Conservation (phyloP, 768 basidiomycete species). For the Podaxis pistillaris region DNA sequence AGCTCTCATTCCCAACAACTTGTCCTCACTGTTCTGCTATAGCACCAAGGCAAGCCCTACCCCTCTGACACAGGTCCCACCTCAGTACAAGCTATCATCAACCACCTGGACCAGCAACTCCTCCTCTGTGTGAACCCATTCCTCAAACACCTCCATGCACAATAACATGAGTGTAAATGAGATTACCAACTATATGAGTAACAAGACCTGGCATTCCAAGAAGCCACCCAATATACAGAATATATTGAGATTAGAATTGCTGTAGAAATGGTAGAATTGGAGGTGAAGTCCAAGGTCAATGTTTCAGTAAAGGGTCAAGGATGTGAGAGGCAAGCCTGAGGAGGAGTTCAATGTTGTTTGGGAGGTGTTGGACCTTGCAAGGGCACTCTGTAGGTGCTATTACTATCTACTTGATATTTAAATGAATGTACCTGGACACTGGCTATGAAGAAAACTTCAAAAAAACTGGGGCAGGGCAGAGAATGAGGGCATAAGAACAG, state of each 20-base stretch:
- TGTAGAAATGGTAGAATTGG: conserved; percentile 31
- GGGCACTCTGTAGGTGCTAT: no score
- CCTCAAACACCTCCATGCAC: conserved; percentile 58
- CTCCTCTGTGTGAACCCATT: conserved; percentile 80
- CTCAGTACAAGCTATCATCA: conserved; percentile 58
- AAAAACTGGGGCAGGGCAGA: no score
- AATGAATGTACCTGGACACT: no score
- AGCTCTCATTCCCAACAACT: conserved; percentile 32
- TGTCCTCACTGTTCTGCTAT: conserved; percentile 77
- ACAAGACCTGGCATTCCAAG: conserved; percentile 78
- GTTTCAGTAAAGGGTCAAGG: no score
- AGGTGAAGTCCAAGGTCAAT: conserved; percentile 37
- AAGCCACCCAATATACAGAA: conserved; percentile 58
- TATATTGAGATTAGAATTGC: conserved; percentile 56
- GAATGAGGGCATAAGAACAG: no score
- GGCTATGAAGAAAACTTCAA: no score
- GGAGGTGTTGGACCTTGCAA: no score
- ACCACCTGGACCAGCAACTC: conserved; percentile 68
- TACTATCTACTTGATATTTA: no score
- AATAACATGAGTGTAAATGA: conserved; percentile 45
- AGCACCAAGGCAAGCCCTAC: conserved; percentile 68
- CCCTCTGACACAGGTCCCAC: conserved; percentile 48
- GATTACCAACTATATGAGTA: conserved; percentile 70
- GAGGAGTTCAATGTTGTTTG: no score
- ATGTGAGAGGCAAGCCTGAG: no score